Evolutionary conservation across 139 green algal genomes (phyloP).

Genomic region (Micractinium sp.): DNA sequence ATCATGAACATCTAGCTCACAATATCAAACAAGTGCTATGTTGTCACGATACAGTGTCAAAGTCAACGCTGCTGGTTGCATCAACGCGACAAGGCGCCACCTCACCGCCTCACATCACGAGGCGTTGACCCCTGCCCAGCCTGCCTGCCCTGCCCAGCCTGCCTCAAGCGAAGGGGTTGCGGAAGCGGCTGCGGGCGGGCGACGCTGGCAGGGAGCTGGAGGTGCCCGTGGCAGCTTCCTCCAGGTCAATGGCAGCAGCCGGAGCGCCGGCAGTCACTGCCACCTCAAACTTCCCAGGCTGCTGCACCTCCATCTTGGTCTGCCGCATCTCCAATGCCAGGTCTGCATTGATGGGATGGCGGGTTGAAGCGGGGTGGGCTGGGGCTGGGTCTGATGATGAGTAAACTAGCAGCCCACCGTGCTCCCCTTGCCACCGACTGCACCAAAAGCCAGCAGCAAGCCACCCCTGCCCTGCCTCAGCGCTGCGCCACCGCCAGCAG

Average conservation of each 20-base stretch:
- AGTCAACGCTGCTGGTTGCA: too few relatives aligned
- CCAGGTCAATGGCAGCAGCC: background rate
- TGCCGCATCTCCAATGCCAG: background rate
- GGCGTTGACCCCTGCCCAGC: too few relatives aligned
- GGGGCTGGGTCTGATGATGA: background rate
- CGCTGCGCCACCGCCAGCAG: background rate
- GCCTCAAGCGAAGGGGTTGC: conserved; percentile 3
- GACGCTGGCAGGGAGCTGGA: background rate
- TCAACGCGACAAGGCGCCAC: too few relatives aligned
- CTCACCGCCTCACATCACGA: too few relatives aligned
- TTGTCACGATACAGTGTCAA: too few relatives aligned
- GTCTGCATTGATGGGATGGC: background rate
- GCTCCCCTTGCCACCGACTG: background rate
- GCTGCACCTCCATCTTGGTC: background rate
- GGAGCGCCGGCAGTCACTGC: background rate
- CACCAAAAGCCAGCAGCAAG: too few relatives aligned
- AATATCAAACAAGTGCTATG: too few relatives aligned
- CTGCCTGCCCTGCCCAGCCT: too few relatives aligned
- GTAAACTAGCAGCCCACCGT: background rate
- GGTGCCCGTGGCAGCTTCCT: background rate
- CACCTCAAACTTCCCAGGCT: background rate
- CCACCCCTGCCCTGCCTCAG: background rate
- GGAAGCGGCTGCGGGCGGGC: background rate
- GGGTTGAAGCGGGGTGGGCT: background rate
- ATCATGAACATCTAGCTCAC: too few relatives aligned